Conservation (phyloP, 306 rosid species). For the Vigna trinervia region DNA sequence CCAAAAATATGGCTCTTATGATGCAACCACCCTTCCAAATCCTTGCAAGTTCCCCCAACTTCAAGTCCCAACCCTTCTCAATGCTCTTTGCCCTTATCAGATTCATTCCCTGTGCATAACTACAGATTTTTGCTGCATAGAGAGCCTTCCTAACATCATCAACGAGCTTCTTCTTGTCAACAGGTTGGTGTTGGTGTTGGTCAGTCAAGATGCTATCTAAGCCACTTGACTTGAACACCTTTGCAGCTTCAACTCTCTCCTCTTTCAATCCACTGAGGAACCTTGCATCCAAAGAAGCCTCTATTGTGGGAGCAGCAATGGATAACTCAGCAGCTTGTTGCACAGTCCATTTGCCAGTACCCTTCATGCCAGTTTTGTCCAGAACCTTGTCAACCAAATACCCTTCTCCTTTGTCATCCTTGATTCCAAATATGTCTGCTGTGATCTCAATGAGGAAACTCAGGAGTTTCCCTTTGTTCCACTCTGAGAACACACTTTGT, state of each 20-base stretch:
- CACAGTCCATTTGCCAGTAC: slow-evolving; percentile 87
- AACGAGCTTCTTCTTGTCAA: slow-evolving; percentile 68
- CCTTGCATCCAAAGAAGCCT: slow-evolving; percentile 81
- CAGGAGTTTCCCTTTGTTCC: slow-evolving; percentile 85
- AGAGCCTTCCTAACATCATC: slow-evolving; percentile 86
- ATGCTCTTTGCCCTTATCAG: slow-evolving; percentile 75
- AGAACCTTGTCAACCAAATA: slow-evolving; percentile 82
- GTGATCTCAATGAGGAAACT: slow-evolving; percentile 84
- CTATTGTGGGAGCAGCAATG: slow-evolving; percentile 83
- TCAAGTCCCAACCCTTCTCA: slow-evolving; percentile 76
- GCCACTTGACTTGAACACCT: slow-evolving; percentile 64
- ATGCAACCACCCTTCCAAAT: slow-evolving; percentile 93
- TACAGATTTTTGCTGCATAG: slow-evolving; percentile 80
- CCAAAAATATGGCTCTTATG: slow-evolving; percentile 73
- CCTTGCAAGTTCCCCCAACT: slow-evolving; percentile 82
- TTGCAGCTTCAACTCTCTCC: slow-evolving; percentile 75
- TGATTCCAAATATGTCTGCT: slow-evolving; percentile 77
- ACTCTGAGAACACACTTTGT: slow-evolving; percentile 63
- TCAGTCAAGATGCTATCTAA: slow-evolving; percentile 57
- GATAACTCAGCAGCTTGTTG: slow-evolving; percentile 90
- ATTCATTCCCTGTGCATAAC: slow-evolving; percentile 92
- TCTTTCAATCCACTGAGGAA: slow-evolving; percentile 85
- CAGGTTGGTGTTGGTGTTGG: slow-evolving; percentile 52
- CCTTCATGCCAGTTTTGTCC: slow-evolving; percentile 92
- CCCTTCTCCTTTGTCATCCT: slow-evolving; percentile 81